Evolutionary conservation across 2,329 filamentous ascomycete species (phyloP).

Genomic region (Sclerotinia glacialis): DNA sequence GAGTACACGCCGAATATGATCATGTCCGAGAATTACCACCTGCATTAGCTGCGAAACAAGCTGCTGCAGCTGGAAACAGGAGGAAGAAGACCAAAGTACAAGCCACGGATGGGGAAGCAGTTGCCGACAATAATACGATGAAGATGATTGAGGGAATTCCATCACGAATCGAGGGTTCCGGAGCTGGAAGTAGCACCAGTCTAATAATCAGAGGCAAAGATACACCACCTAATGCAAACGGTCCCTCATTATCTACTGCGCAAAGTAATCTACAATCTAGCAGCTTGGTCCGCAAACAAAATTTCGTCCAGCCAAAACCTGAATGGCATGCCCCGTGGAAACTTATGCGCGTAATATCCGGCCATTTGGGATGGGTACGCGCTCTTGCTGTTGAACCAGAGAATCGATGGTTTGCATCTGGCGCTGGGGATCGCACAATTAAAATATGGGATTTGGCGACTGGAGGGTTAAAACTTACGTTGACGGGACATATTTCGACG

Average conservation of each 20-base stretch:
- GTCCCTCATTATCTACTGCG: conserved; percentile 44
- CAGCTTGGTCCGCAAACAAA: conserved; percentile 58
- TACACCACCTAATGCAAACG: conserved; percentile 53
- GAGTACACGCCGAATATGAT: conserved; percentile 63
- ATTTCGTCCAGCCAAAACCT: conserved; percentile 68
- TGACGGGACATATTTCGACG: conserved; percentile 93
- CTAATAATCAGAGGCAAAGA: conserved; percentile 52
- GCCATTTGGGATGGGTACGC: conserved; percentile 93
- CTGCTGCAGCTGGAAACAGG: conserved; percentile 58
- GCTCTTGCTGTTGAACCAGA: conserved; percentile 87
- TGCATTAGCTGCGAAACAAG: conserved; percentile 75
- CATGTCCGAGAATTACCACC: conserved; percentile 74
- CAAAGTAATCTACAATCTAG: conserved; percentile 48
- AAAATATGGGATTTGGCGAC: conserved; percentile 98
- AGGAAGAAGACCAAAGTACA: conserved; percentile 58
- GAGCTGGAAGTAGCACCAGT: conserved; percentile 49
- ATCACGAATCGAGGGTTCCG: conserved; percentile 39
- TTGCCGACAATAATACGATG: conserved; percentile 50
- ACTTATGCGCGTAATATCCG: conserved; percentile 94
- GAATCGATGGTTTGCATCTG: conserved; percentile 97
- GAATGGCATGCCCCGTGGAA: conserved; percentile 99
- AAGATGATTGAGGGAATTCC: conserved; percentile 66
- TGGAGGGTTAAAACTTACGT: conserved; percentile 76
- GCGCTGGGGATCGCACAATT: conserved; percentile 92
- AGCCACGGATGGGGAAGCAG: conserved; percentile 34